Base-by-base conservation (phyloP, 2,329 filamentous ascomycete species). In the Gnomoniopsis sp. region DNA sequence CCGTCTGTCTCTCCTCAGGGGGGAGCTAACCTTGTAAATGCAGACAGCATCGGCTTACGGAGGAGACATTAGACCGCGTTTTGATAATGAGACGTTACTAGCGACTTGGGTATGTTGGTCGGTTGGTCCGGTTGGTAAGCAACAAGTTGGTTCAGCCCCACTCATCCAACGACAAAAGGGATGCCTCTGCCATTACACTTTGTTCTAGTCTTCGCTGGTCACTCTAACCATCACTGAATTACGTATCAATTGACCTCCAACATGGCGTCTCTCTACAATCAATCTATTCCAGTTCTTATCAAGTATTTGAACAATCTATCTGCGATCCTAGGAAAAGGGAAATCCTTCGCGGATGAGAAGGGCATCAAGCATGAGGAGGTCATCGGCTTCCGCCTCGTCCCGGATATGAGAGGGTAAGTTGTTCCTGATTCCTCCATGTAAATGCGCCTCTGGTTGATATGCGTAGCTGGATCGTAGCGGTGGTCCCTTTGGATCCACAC, bases 371-470 rank as follows among this genome's bases (percentile, higher is more conserved):
- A 49, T 12, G 63, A 66, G 26, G 62, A 67, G 19, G 60, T 66
- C 47, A 61, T 66, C 49, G 57, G 44, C 3, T 63, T 62, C 23
- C 56, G 60, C 10, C 63, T 67, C 14, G 55, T 62, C 30, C 58
- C 53, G 6, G 65, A 66, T 49, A 65, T 64, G 63, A 59, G 59
- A n/a, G 60, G 60, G 65, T 66, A 53, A 48, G 38, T 43, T 49
- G 3, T 38, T 38, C 34, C 34, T 38, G 8, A 8, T 38, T 38
- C 34, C 34, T 15, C 34, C 8, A 38, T 38, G 8, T 38, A 8
- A 38, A n/a, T n/a, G n/a, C n/a, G n/a, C n/a, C n/a, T n/a, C n/a
- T n/a, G n/a, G n/a, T n/a, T n/a, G n/a, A n/a, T n/a, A n/a, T n/a
- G n/a, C 43, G n/a, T 17, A 23, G 21, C 19, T 46, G n/a, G 11